phyloP scores from a whole-genome alignment of 2,329 filamentous ascomycete genomes.

The Lecanoromycetidae sp. region DNA sequence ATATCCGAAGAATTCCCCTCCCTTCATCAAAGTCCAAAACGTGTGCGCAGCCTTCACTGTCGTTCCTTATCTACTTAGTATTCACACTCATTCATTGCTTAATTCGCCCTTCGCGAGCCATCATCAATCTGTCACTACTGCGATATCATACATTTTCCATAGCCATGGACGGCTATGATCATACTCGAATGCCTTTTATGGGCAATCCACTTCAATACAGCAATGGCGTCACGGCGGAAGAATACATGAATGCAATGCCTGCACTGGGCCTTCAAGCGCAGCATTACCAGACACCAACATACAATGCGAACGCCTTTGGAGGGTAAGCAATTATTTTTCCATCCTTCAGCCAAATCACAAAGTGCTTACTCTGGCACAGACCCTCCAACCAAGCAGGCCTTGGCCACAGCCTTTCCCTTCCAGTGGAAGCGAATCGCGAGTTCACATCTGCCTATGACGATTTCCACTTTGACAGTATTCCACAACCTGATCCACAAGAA shows the following conservation, averaged over 20 bases:
- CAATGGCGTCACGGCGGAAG: slow-evolving; percentile 1
- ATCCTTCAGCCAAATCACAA: neutral
- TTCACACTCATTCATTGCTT: neutral
- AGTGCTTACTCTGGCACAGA: neutral
- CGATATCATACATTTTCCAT: neutral
- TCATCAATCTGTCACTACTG: slow-evolving; percentile 5
- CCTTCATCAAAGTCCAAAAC: no score
- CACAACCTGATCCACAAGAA: slow-evolving; percentile 17
- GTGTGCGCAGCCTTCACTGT: no score
- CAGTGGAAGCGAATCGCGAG: slow-evolving; percentile 5
- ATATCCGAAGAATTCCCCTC: no score
- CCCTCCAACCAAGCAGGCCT: neutral
- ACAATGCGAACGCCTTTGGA: slow-evolving; percentile 48
- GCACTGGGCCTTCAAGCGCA: slow-evolving; percentile 21
- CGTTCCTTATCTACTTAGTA: neutral
- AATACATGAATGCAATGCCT: slow-evolving; percentile 11
- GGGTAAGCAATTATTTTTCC: slow-evolving; percentile 39
- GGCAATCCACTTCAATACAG: slow-evolving; percentile 6
- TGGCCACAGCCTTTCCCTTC: neutral
- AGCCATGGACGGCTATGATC: slow-evolving; percentile 14
- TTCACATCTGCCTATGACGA: slow-evolving; percentile 10
- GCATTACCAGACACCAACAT: slow-evolving; percentile 45
- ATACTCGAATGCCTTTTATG: slow-evolving; percentile 7
- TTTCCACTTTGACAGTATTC: slow-evolving; percentile 39
- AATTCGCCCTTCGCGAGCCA: neutral